Conservation (phyloP, 192 early-diverging fungal genomes). For the Anaeromyces robustus region DNA sequence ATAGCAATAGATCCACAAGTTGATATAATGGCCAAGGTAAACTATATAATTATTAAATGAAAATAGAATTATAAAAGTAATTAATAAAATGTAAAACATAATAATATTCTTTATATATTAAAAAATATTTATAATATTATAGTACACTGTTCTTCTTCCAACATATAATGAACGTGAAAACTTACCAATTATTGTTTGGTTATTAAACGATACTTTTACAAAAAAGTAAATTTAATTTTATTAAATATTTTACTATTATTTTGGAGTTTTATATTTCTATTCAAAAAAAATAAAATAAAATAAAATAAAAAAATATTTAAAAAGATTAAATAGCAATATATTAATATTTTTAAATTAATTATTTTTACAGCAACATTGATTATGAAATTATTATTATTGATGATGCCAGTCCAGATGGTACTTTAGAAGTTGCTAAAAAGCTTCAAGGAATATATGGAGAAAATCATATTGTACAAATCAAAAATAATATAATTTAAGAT, state of each 20-base stretch:
- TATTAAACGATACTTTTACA: slow-evolving; percentile 72
- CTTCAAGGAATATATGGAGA: slow-evolving; percentile 72
- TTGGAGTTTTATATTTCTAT: too few species aligned
- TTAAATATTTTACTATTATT: slow-evolving; percentile 1
- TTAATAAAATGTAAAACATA: too few species aligned
- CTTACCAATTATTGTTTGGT: slow-evolving; percentile 86
- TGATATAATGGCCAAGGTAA: neutral
- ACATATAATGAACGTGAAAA: slow-evolving; percentile 98
- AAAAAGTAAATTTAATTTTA: slow-evolving; percentile 23
- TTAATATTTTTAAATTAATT: neutral
- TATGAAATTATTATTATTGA: slow-evolving; percentile 97
- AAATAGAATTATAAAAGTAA: neutral
- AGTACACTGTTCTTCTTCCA: slow-evolving; percentile 89
- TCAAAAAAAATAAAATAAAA: too few species aligned
- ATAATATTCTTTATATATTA: too few species aligned
- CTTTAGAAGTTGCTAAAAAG: slow-evolving; percentile 82
- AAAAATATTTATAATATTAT: neutral
- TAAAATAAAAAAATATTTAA: too few species aligned
- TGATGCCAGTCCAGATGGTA: slow-evolving; percentile 89
- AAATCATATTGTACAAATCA: slow-evolving; percentile 56
- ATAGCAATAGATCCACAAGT: neutral
- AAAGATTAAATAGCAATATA: too few species aligned
- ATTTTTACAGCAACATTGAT: slow-evolving; percentile 47
- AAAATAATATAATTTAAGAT: too few species aligned
- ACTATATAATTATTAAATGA: neutral